Evolutionary conservation across 2,329 filamentous ascomycete species (phyloP).

Genomic region (Boeremia exigua): DNA sequence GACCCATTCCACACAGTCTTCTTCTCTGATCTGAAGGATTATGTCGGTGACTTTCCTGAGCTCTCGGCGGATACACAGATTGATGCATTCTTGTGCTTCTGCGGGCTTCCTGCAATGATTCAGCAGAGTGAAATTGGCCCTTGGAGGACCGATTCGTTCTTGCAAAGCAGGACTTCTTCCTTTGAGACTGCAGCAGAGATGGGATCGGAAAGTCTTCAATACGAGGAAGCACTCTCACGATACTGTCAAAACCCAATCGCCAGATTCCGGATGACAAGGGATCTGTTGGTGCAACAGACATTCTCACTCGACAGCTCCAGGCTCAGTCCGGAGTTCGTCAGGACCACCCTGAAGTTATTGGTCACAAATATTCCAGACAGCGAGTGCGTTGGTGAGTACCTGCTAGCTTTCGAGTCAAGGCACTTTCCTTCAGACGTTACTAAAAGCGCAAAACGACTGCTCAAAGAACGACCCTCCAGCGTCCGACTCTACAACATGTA

Average conservation of each 20-base stretch:
- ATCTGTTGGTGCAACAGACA: constrained; percentile 32
- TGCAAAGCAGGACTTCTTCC: neutral
- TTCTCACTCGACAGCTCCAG: constrained; percentile 23
- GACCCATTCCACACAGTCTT: constrained; percentile 85
- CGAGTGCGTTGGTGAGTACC: constrained; percentile 68
- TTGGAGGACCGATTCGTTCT: constrained; percentile 55
- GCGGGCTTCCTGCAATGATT: constrained; percentile 52
- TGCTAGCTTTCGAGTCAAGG: constrained; percentile 69
- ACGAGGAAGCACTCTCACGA: neutral
- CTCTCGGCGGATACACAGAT: constrained; percentile 59
- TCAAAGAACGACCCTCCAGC: constrained; percentile 72
- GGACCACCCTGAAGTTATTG: constrained; percentile 62
- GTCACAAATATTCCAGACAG: constrained; percentile 46
- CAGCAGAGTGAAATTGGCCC: neutral
- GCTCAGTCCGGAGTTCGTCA: constrained; percentile 27
- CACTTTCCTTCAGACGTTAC: constrained; percentile 63
- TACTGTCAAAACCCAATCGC: constrained; percentile 3
- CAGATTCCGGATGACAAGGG: constrained; percentile 30
- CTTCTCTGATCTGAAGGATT: constrained; percentile 73
- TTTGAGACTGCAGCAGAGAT: neutral
- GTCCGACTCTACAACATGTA: constrained; percentile 79
- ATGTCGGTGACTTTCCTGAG: constrained; percentile 58
- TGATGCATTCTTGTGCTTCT: constrained; percentile 66
- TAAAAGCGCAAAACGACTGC: constrained; percentile 73
- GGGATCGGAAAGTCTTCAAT: neutral